phyloP scores from a whole-genome alignment of 2,329 filamentous ascomycete genomes.

The Fusarium sp. region DNA sequence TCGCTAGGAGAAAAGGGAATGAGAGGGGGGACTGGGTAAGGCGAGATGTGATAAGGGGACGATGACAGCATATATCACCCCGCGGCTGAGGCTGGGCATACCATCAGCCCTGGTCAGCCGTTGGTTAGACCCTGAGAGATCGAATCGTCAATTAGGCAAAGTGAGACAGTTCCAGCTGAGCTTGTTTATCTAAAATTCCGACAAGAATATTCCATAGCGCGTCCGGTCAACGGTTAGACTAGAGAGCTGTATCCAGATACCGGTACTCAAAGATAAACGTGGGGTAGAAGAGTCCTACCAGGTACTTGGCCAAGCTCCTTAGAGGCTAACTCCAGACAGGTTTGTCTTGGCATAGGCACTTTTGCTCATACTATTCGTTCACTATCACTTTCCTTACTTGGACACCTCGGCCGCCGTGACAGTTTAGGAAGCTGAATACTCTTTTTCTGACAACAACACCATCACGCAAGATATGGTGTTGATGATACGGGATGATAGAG shows the following conservation, averaged over 20 bases:
- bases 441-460: constrained; percentile 17
- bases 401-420: constrained; percentile 37
- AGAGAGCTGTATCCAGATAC: neutral
- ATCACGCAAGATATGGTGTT: constrained; percentile 36
- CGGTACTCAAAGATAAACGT: constrained; percentile 11
- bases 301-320: constrained; percentile 21
- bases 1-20: constrained; percentile 28
- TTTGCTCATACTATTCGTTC: constrained; percentile 28
- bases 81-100: neutral
- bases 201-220: too few species aligned
- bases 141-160: neutral
- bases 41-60: constrained; percentile 16
- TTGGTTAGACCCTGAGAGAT: neutral
- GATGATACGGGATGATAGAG: constrained; percentile 32
- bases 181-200: too few species aligned
- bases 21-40: constrained; percentile 23
- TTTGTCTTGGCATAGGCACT: constrained; percentile 35
- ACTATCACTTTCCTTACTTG: constrained; percentile 46
- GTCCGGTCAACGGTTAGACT: too few species aligned
- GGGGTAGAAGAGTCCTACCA: constrained; percentile 6
- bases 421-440: constrained; percentile 45
- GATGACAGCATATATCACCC: constrained; percentile 22
- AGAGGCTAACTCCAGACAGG: constrained; percentile 18
- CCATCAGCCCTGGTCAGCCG: neutral
- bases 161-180: neutral